Evolutionary conservation across 805 yeast genomes (phyloP), one percentile per base, ranked within the genome.

Genomic region (Cyberlindnera maclurae): DNA sequence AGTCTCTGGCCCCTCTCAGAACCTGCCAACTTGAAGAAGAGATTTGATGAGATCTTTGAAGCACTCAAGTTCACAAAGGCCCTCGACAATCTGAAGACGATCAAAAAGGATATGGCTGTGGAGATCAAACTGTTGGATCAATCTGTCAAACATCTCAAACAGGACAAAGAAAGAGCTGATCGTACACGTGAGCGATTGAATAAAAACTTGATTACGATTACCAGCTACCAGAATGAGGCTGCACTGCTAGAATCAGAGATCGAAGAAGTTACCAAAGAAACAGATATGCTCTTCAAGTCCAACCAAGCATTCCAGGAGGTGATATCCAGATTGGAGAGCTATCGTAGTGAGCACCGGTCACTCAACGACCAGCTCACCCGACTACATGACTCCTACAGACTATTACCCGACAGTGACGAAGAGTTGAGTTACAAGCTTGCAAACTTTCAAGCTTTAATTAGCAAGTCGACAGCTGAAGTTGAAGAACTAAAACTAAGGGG

Each of bases 1-100:
- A 80, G 90, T 50, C 61, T 87, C 22, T 93, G 99, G 99, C 99
- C 99, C 2, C 67, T 93, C 34, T 76, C 89, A 49, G 99, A 93
- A 59, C 94, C 98, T 1, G 71, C 95, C 3, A 73, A 73, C 11
- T 70, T 93, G 56, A 94, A 93, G 62, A 89, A 89, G 62, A 73
- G 90, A 38, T 94, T 93, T 52, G 98, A 93, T 59, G 98, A 93
- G 59, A 90, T 93, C 8, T 93, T 93, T 54, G 97, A 93, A 60
- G 96, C 97, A 0, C 75, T 87, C 49, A 88, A 86, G 58, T 94
- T 84, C 54, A 87, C 96, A 1, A 90, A 86, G 55, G 95, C 93
- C 0, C 65, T 93, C 28, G 96, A 89, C 42, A 76, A 75, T 38
- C 67, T 93, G 52, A 89, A 88, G 54, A 59, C 58, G 1, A 74